phyloP scores from a whole-genome alignment of 129 eudicot species.

The Helianthus annuus region DNA sequence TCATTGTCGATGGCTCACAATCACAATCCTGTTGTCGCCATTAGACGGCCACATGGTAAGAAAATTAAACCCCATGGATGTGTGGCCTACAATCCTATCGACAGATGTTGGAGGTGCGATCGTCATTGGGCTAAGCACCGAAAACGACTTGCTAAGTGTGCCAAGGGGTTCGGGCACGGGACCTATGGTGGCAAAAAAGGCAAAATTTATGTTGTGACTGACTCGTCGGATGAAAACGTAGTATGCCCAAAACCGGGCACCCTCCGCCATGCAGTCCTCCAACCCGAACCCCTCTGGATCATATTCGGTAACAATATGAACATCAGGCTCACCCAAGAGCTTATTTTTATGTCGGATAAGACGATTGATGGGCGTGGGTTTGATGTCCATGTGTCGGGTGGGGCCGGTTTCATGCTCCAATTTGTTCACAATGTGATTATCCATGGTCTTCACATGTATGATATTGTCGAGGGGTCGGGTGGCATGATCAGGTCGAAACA shows the following conservation, averaged over 20 bases:
- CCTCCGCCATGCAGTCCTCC: constrained; percentile 57
- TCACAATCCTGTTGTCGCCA: constrained; percentile 3
- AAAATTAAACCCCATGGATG: constrained; percentile 32
- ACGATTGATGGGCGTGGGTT: constrained; percentile 61
- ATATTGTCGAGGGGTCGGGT: constrained; percentile 38
- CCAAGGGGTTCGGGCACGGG: constrained; percentile 51
- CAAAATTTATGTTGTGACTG: constrained; percentile 43
- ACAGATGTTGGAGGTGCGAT: constrained; percentile 68
- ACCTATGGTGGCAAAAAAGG: constrained; percentile 53
- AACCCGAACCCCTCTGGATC: constrained; percentile 57
- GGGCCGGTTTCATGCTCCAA: constrained; percentile 58
- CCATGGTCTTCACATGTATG: constrained; percentile 29
- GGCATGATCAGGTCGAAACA: constrained; percentile 48
- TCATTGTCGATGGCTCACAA: constrained; percentile 32
- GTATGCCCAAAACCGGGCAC: constrained; percentile 51
- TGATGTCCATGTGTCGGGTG: constrained; percentile 34
- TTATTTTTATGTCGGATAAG: constrained; percentile 49
- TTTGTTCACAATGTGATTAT: constrained; percentile 48
- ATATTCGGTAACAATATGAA: constrained; percentile 37
- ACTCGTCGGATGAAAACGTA: constrained; percentile 38
- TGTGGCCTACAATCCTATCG: constrained; percentile 58
- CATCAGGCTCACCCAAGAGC: constrained; percentile 43
- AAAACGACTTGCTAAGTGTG: constrained; percentile 44
- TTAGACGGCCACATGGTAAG: constrained; percentile 21
- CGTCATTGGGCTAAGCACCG: constrained; percentile 55